Evolutionary conservation across 352 stramenopile species (phyloP).

Genomic region (Phytophthora constricta): DNA sequence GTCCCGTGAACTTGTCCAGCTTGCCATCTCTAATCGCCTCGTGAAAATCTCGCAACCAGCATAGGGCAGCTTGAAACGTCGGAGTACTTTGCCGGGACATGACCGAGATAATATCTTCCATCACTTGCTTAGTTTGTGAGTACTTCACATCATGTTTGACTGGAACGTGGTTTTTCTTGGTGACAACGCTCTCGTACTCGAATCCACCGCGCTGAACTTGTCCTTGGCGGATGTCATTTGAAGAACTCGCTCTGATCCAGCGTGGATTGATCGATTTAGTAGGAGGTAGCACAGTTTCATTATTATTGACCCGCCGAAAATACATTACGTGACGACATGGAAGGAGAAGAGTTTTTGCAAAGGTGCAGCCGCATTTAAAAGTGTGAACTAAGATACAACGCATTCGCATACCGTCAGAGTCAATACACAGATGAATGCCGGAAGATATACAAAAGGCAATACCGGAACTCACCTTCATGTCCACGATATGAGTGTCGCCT

Average conservation of each 20-base stretch:
- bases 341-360: not conserved
- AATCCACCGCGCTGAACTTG: not conserved
- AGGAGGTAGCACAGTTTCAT: not conserved
- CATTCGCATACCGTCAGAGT: not conserved
- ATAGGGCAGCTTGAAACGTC: constrained; percentile 4
- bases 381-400: not conserved
- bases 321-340: not conserved
- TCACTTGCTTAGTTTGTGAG: constrained; percentile 4
- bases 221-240: not conserved
- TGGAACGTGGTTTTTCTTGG: not conserved
- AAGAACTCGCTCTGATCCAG: not conserved
- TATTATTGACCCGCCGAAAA: not conserved
- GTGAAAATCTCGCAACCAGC: constrained; percentile 13
- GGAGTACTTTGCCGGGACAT: constrained; percentile 10
- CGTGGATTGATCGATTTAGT: not conserved
- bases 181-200: not conserved
- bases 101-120: constrained; percentile 14
- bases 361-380: not conserved
- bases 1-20: constrained; percentile 6
- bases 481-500: not conserved
- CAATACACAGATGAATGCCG: not conserved
- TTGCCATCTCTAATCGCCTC: not conserved
- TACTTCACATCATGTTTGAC: constrained; percentile 13
- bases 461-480: not conserved
- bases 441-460: not conserved